Conservation (phyloP, 805 yeast species). For the Candida cerambycidarum region DNA sequence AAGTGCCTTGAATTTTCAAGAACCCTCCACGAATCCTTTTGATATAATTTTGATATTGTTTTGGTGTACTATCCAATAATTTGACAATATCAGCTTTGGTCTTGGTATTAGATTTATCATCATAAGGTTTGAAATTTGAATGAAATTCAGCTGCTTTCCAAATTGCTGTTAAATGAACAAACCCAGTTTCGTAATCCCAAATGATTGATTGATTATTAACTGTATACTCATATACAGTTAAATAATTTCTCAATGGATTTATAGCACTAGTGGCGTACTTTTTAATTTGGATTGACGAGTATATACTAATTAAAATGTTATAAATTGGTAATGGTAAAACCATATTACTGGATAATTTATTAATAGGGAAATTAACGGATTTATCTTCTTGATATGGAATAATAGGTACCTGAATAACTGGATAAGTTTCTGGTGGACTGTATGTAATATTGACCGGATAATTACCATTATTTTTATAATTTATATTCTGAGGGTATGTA, state of each 20-base stretch:
- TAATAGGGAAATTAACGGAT: slow-evolving; percentile 13
- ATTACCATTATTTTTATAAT: not conserved
- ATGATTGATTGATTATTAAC: slow-evolving; percentile 72
- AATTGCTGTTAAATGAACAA: slow-evolving; percentile 82
- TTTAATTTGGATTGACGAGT: slow-evolving; percentile 29
- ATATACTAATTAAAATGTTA: slow-evolving; percentile 13
- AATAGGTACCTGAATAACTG: slow-evolving; percentile 2
- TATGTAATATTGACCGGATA: not conserved
- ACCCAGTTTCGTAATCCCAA: slow-evolving; percentile 85
- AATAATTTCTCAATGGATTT: slow-evolving; percentile 60
- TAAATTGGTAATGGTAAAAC: slow-evolving; percentile 10
- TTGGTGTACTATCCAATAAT: slow-evolving; percentile 62
- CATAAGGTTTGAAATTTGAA: slow-evolving; percentile 8
- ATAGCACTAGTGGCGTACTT: slow-evolving; percentile 69
- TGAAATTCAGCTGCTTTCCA: slow-evolving; percentile 60
- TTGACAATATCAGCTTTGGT: slow-evolving; percentile 77
- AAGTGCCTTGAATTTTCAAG: slow-evolving; percentile 90
- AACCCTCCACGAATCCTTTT: slow-evolving; percentile 87
- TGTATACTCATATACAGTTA: slow-evolving; percentile 71
- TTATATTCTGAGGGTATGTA: not conserved
- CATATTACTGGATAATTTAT: slow-evolving; percentile 9
- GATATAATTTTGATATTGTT: slow-evolving; percentile 56
- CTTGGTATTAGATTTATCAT: slow-evolving; percentile 12
- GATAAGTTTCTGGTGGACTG: not conserved
- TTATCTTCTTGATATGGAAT: slow-evolving; percentile 4